A percentile compares a stretch with the other conserved stretches of the same genome.
These are phyloP conservation scores for Pythium insidiosum DNA, from an alignment of 352 stramenopile genomes.

Conservation along the genomic window DNA sequence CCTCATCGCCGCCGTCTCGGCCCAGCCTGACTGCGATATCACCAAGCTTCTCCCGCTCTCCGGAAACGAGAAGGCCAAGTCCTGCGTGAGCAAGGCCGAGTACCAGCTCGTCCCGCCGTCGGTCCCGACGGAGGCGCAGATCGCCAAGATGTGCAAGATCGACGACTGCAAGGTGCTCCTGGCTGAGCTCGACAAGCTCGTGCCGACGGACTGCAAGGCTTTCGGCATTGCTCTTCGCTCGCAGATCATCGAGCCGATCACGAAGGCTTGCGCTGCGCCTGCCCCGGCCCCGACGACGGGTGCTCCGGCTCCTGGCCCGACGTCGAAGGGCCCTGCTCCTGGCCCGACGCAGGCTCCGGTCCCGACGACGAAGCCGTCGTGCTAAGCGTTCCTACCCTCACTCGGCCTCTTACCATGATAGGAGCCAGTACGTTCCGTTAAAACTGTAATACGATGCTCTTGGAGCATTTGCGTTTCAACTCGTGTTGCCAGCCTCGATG, in stretches of 20 bases:
- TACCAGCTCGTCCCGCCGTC: conserved; percentile 1
- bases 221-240: neutral
- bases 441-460: neutral
- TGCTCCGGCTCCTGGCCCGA: neutral
- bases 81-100: neutral
- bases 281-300: neutral
- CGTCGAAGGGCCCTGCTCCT: neutral
- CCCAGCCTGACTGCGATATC: neutral
- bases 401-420: neutral
- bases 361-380: conserved; percentile 3
- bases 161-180: conserved; percentile 5
- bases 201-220: neutral
- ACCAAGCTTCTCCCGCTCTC: conserved; percentile 3
- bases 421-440: neutral
- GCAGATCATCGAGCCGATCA: conserved; percentile 1
- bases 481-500: too few species aligned
- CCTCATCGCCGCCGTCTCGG: neutral
- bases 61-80: neutral
- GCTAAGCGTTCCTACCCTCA: neutral
- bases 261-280: neutral
- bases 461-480: neutral
- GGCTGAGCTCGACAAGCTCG: conserved; percentile 1
- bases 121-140: conserved; percentile 1
- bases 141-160: conserved; percentile 4
- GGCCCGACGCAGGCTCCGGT: conserved; percentile 1